phyloP scores from a whole-genome alignment of 768 basidiomycete species.

The Phanerochaete carnosa region DNA sequence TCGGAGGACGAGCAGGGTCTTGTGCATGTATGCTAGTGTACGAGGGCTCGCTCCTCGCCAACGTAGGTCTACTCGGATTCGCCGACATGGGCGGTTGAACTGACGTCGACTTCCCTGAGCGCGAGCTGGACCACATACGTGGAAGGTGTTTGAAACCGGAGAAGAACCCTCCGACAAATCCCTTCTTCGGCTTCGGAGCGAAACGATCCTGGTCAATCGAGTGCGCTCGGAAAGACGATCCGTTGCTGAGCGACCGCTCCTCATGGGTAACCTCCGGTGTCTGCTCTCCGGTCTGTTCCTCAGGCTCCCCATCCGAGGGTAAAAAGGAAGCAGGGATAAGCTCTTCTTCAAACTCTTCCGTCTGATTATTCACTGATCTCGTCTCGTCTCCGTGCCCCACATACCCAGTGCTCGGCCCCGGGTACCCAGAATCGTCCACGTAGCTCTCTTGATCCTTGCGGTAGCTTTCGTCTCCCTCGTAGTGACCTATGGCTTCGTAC shows the following conservation, averaged over 20 bases:
- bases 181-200: neutral
- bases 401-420: neutral
- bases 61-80: neutral
- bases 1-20: neutral
- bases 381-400: neutral
- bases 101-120: neutral
- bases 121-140: conserved; percentile 11
- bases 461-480: neutral
- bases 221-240: neutral
- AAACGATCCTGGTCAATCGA: neutral
- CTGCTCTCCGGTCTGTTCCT: neutral
- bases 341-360: neutral
- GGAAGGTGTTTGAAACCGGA: conserved; percentile 16
- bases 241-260: neutral
- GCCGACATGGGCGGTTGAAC: neutral
- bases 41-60: neutral
- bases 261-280: neutral
- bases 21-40: neutral
- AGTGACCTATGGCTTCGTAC: neutral
- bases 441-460: neutral
- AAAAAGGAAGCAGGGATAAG: neutral
- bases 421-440: neutral
- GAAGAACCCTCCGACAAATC: conserved; percentile 26
- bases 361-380: neutral
- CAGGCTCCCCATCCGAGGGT: neutral